Conservation (phyloP, 2,329 filamentous ascomycete genomes). For the Botrytis galanthina region DNA sequence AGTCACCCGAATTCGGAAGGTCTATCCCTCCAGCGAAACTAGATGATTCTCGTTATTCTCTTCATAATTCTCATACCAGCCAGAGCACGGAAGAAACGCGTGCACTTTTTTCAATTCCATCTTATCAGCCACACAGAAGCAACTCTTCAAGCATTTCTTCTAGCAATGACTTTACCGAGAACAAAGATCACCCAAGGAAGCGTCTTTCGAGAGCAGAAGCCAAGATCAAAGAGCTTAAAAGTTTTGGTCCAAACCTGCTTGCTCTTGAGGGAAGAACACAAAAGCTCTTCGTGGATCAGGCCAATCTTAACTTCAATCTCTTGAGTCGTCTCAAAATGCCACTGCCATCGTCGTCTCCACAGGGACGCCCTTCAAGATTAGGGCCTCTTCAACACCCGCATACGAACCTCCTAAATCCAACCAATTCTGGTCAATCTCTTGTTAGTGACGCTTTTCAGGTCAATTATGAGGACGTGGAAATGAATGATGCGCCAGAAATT, state of each 20-base stretch:
- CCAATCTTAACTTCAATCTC: neutral
- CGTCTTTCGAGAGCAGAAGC: neutral
- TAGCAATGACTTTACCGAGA: neutral
- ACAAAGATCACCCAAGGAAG: neutral
- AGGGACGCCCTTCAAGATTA: neutral
- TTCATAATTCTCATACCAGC: neutral
- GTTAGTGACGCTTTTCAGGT: neutral
- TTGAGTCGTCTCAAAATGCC: neutral
- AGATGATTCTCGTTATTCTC: neutral
- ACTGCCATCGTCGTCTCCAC: neutral
- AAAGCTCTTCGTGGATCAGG: neutral
- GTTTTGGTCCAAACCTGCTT: neutral
- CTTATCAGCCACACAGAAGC: neutral
- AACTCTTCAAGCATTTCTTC: neutral
- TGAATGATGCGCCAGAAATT: neutral
- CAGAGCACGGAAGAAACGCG: neutral
- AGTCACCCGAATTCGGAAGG: too few relatives aligned
- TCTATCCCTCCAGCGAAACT: neutral
- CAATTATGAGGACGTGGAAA: neutral
- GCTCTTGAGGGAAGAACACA: neutral
- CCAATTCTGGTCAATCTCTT: neutral
- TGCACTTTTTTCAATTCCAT: neutral
- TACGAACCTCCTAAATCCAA: neutral
- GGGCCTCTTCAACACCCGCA: constrained; percentile 4
- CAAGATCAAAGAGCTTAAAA: neutral